A percentile compares a stretch with the other conserved stretches of the same genome.
These are phyloP conservation scores for Pythium sp. DNA, from an alignment of 352 stramenopile genomes.

Conservation along the genomic window DNA sequence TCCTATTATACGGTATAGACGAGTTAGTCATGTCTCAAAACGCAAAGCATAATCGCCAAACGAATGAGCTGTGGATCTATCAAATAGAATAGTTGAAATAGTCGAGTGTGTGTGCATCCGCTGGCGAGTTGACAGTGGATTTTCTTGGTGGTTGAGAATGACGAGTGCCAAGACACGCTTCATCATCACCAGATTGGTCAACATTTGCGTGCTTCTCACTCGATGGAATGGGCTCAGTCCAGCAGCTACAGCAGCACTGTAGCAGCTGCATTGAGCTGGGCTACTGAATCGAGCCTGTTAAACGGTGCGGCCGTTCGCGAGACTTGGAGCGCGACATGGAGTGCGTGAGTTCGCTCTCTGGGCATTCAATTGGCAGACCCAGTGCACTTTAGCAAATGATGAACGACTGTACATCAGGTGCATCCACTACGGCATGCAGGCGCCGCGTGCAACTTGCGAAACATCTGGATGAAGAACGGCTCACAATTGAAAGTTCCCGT, in stretches of 20 bases:
- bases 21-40: not conserved
- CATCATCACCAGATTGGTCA: not conserved
- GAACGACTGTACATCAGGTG: too few relatives aligned
- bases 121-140: not conserved
- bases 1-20: not conserved
- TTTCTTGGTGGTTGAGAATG: not conserved
- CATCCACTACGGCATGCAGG: not conserved
- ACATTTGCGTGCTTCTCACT: not conserved
- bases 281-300: too few relatives aligned
- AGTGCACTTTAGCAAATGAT: too few relatives aligned
- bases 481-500: constrained; percentile 1
- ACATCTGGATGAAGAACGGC: not conserved
- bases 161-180: not conserved
- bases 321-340: not conserved
- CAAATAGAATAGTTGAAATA: not conserved
- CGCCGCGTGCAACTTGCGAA: not conserved
- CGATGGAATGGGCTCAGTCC: not conserved
- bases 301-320: too few relatives aligned
- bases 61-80: not conserved
- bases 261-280: too few relatives aligned
- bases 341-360: not conserved
- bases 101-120: not conserved
- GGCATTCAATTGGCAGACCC: too few relatives aligned
- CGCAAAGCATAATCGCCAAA: not conserved
- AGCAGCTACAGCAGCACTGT: too few relatives aligned